Conservation (phyloP, 371 early-diverging fungal species). For the Mucor plumbeus region DNA sequence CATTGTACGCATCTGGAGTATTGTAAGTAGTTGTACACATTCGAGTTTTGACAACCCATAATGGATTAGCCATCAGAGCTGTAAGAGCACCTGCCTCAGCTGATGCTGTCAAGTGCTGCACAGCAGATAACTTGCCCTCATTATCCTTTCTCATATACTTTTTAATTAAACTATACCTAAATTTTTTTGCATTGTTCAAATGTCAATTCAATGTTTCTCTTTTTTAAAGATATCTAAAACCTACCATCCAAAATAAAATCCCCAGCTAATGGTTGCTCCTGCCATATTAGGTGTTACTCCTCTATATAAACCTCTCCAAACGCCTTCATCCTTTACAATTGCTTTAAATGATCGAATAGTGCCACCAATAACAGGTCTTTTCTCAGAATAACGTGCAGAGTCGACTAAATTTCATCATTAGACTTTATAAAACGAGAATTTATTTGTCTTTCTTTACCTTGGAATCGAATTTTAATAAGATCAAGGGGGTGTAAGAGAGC, state of each 20-base stretch:
- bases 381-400: conserved; percentile 43
- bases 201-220: not conserved
- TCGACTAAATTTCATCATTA: conserved; percentile 46
- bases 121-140: conserved; percentile 62
- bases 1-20: conserved; percentile 77
- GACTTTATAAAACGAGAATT: not conserved
- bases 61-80: conserved; percentile 85
- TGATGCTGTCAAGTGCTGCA: conserved; percentile 85
- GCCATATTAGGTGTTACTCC: conserved; percentile 91
- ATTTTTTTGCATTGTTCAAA: conserved; percentile 37
- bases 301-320: conserved; percentile 81
- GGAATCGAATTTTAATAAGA: conserved; percentile 89
- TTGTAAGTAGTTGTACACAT: conserved; percentile 79
- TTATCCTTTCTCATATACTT: conserved; percentile 71
- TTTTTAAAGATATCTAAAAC: conserved; percentile 31
- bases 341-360: conserved; percentile 66
- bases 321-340: conserved; percentile 61
- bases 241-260: conserved; percentile 90
- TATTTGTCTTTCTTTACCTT: conserved; percentile 58
- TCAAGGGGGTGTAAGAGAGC: conserved; percentile 89
- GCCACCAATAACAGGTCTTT: conserved; percentile 66
- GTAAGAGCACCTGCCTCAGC: conserved; percentile 84
- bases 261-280: conserved; percentile 94
- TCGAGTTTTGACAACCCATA: conserved; percentile 95
- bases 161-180: conserved; percentile 73